These are phyloP conservation scores for Volvariella volvacea DNA, from an alignment of 1,284 basidiomycete genomes.

Conservation along the genomic window DNA sequence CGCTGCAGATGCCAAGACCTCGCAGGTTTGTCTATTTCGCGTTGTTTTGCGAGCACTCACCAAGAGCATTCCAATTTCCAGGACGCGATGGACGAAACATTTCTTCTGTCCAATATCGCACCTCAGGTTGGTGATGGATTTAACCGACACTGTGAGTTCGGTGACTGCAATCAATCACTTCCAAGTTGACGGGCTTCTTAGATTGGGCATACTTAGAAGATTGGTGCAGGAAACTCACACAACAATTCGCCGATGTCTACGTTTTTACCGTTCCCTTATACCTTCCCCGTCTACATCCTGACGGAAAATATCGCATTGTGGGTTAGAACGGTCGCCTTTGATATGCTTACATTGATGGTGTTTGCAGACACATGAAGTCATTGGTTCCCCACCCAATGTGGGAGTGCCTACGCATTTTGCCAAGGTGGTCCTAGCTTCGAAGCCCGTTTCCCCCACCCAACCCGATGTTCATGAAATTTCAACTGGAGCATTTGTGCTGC, in stretches of 20 bases:
- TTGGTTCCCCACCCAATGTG: constrained; percentile 86
- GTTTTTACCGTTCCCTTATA: constrained; percentile 98
- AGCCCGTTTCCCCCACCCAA: constrained; percentile 65
- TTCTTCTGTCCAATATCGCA: constrained; percentile 92
- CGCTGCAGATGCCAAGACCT: constrained; percentile 95
- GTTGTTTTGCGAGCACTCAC: too few species aligned
- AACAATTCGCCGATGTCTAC: constrained; percentile 87
- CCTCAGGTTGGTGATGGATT: constrained; percentile 98
- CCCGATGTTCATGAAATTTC: constrained; percentile 73
- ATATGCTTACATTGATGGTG: constrained; percentile 1
- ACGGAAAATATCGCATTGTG: constrained; percentile 94
- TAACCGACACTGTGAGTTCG: constrained; percentile 83
- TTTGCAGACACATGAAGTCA: constrained; percentile 82
- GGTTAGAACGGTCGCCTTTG: constrained; percentile 25
- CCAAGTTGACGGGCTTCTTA: constrained; percentile 30
- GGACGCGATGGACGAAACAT: constrained; percentile 96
- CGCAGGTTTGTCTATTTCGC: too few species aligned
- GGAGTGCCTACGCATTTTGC: constrained; percentile 98
- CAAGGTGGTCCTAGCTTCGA: constrained; percentile 85
- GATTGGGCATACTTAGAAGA: constrained; percentile 97
- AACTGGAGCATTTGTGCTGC: constrained; percentile 90
- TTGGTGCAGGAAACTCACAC: constrained; percentile 88
- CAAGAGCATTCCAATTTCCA: constrained; percentile 24
- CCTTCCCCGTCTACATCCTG: constrained; percentile 75
- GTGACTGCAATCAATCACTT: too few species aligned